Evolutionary conservation across 495 filamentous ascomycete species (phyloP).

Genomic region (Penicillium verhagenii): DNA sequence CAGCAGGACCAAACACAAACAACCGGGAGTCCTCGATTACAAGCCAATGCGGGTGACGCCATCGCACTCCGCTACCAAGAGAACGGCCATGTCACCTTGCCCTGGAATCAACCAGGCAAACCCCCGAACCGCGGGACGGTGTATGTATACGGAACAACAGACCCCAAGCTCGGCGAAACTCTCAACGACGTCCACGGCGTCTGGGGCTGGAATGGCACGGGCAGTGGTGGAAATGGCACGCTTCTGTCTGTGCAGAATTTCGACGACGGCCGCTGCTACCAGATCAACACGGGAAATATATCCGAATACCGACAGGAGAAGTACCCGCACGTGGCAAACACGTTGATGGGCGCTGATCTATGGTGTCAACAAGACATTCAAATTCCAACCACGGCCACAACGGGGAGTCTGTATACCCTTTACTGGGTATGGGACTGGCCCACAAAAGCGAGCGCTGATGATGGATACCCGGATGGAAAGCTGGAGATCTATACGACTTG

Average conservation of each 20-base stretch:
- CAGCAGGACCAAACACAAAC: constrained; percentile 55
- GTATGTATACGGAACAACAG: constrained; percentile 78
- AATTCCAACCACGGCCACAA: constrained; percentile 56
- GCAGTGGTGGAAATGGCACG: constrained; percentile 69
- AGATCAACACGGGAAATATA: constrained; percentile 56
- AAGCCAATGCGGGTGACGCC: constrained; percentile 63
- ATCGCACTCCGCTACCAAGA: constrained; percentile 77
- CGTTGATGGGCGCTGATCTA: constrained; percentile 51
- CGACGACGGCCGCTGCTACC: constrained; percentile 84
- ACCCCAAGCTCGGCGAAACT: constrained; percentile 59
- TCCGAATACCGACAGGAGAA: constrained; percentile 51
- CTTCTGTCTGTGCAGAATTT: constrained; percentile 72
- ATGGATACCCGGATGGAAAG: constrained; percentile 49
- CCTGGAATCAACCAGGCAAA: constrained; percentile 56
- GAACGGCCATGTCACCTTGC: constrained; percentile 82
- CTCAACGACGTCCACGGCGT: constrained; percentile 65
- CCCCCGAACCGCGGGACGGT: constrained; percentile 70
- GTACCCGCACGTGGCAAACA: constrained; percentile 44
- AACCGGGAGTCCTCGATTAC: constrained; percentile 57
- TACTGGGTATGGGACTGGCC: constrained; percentile 98
- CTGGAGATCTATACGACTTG: constrained; percentile 80
- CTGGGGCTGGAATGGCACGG: constrained; percentile 75
- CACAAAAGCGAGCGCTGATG: constrained; percentile 46
- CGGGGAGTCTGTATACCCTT: constrained; percentile 62
- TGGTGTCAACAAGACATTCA: constrained; percentile 77